Conservation (phyloP, 139 green algal genomes). For the Ettlia oleoabundans region DNA sequence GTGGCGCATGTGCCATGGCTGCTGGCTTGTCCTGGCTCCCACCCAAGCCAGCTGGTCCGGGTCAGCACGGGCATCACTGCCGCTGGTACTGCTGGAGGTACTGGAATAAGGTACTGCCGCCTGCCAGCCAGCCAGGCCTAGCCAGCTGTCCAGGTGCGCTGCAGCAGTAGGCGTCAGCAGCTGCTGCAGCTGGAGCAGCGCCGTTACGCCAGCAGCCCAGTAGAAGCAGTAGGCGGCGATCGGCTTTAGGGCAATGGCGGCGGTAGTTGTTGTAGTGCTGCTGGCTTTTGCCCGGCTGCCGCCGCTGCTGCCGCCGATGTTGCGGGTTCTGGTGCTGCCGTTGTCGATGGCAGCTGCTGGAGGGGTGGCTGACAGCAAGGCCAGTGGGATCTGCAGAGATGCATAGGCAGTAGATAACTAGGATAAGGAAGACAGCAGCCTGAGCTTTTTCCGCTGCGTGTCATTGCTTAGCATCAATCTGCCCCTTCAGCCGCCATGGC, state of each 20-base stretch:
- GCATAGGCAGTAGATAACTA: no score
- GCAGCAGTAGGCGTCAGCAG: neutral
- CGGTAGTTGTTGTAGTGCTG: no score
- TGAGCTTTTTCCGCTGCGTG: no score
- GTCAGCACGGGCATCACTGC: neutral
- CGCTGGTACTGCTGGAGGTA: neutral
- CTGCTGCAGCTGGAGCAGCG: neutral
- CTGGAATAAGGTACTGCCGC: neutral
- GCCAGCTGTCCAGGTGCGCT: neutral
- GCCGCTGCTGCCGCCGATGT: neutral
- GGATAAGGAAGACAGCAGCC: no score
- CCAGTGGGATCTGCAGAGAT: neutral
- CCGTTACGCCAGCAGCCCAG: neutral
- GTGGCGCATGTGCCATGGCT: neutral
- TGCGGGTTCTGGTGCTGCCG: no score
- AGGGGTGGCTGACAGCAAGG: no score
- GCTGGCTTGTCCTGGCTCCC: neutral
- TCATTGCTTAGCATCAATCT: no score
- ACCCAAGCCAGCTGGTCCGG: constrained; percentile 19
- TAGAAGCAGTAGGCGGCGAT: neutral
- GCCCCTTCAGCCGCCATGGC: no score
- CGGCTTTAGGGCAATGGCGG: neutral
- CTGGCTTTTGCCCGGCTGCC: no score
- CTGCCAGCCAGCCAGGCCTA: neutral
- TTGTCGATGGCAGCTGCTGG: no score